These are phyloP conservation scores for Aquilaria malaccensis DNA, from an alignment of 345 rosid species.

Conservation along the genomic window DNA sequence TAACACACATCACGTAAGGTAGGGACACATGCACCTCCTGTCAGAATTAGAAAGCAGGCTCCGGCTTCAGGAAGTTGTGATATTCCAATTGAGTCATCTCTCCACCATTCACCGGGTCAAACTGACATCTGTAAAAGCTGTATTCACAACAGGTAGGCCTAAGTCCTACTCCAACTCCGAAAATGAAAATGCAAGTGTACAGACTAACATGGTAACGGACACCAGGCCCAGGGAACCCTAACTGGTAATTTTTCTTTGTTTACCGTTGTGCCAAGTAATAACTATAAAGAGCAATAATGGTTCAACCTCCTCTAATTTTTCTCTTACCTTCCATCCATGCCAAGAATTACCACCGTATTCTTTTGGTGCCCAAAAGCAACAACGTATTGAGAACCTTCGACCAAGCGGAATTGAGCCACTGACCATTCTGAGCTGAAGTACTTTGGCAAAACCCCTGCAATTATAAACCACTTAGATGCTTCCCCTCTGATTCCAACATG, in stretches of 20 bases:
- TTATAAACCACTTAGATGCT: not conserved
- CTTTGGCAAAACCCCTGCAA: conserved; percentile 85
- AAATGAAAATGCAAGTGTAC: too few species aligned
- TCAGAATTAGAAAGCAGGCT: conserved; percentile 36
- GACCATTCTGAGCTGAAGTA: conserved; percentile 99
- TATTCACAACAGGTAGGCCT: conserved; percentile 15
- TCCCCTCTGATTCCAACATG: not conserved
- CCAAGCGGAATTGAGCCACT: conserved; percentile 82
- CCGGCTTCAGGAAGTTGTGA: conserved; percentile 81
- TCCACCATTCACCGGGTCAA: conserved; percentile 84
- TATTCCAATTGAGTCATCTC: conserved; percentile 86
- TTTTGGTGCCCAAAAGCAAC: conserved; percentile 92
- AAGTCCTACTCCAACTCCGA: too few species aligned
- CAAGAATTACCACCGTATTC: conserved; percentile 84
- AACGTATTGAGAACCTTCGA: conserved; percentile 74
- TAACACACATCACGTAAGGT: too few species aligned
- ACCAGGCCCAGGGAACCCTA: too few species aligned
- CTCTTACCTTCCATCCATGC: conserved; percentile 91
- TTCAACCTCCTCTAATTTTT: not conserved
- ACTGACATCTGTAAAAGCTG: conserved; percentile 89
- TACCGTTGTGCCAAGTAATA: too few species aligned
- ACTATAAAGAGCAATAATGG: too few species aligned
- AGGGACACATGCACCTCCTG: too few species aligned
- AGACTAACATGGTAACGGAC: too few species aligned
- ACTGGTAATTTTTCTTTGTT: too few species aligned